A percentile compares a stretch with the other conserved stretches of the same genome.
These are phyloP conservation scores for Kazachstania sp. DNA, from an alignment of 1,139 yeast genomes.

Conservation along the genomic window DNA sequence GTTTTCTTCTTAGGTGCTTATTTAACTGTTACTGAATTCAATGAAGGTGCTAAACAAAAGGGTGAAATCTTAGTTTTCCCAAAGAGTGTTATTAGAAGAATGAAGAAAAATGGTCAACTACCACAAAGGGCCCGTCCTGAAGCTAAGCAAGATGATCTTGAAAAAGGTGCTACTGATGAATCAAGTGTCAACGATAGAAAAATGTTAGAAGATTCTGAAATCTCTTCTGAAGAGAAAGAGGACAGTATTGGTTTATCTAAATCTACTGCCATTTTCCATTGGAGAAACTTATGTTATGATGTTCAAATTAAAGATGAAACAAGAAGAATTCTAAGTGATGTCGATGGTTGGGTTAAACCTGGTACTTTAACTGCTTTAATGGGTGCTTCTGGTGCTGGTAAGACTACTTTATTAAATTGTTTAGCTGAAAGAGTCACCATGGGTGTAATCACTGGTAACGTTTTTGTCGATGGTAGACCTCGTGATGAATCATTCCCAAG, in stretches of 20 bases:
- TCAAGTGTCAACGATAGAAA: slow-evolving; percentile 4
- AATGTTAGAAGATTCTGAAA: slow-evolving; percentile 4
- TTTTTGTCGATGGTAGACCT: slow-evolving; percentile 63
- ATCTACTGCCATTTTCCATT: slow-evolving; percentile 53
- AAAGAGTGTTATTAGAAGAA: slow-evolving; percentile 34
- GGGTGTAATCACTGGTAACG: slow-evolving; percentile 69
- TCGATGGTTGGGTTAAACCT: slow-evolving; percentile 79
- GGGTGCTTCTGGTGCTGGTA: slow-evolving; percentile 90
- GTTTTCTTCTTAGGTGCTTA: slow-evolving; percentile 30
- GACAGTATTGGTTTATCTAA: slow-evolving; percentile 11
- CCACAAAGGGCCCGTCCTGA: slow-evolving; percentile 6
- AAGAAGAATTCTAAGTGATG: slow-evolving; percentile 56
- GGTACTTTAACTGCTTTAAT: slow-evolving; percentile 66
- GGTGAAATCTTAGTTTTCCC: slow-evolving; percentile 76
- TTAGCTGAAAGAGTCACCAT: slow-evolving; percentile 68
- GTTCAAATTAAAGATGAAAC: slow-evolving; percentile 57
- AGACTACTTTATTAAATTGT: slow-evolving; percentile 66
- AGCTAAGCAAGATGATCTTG: slow-evolving; percentile 1
- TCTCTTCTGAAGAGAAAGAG: slow-evolving; percentile 3
- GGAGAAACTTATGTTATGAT: slow-evolving; percentile 72
- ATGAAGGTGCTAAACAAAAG: slow-evolving; percentile 69
- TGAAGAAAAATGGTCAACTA: slow-evolving; percentile 26
- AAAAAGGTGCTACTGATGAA: slow-evolving; percentile 2
- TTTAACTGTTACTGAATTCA: slow-evolving; percentile 50
- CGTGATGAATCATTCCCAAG: slow-evolving; percentile 71